Conservation (phyloP, 139 green algal species). For the Chlorella sp. region DNA sequence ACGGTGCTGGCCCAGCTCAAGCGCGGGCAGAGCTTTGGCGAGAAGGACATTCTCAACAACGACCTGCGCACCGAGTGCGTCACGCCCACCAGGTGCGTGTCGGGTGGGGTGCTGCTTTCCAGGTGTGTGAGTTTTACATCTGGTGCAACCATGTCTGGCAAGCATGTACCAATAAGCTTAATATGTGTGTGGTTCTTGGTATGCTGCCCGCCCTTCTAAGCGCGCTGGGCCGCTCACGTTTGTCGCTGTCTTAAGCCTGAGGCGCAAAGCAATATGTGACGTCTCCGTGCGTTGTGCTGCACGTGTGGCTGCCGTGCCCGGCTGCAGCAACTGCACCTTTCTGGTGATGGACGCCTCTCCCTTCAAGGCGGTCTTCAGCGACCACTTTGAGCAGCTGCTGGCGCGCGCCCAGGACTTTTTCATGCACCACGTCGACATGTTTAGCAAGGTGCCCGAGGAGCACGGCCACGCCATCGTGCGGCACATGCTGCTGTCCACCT, state of each 20-base stretch:
- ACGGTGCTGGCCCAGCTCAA: constrained; percentile 26
- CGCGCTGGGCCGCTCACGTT: too few relatives aligned
- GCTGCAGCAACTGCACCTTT: constrained; percentile 26
- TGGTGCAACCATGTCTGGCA: too few relatives aligned
- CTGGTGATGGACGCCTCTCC: constrained; percentile 17
- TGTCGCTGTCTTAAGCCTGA: too few relatives aligned
- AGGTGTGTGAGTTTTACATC: too few relatives aligned
- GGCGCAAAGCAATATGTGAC: too few relatives aligned
- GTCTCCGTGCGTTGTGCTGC: neutral
- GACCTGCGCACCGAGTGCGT: constrained; percentile 21
- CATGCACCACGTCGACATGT: constrained; percentile 21
- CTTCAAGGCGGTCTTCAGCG: constrained; percentile 26
- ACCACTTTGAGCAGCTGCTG: constrained; percentile 22
- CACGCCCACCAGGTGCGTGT: constrained; percentile 1
- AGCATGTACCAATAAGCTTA: too few relatives aligned
- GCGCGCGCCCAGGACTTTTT: constrained; percentile 20
- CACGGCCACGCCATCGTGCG: constrained; percentile 9
- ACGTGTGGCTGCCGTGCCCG: neutral
- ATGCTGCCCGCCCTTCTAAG: too few relatives aligned
- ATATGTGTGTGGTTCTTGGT: too few relatives aligned
- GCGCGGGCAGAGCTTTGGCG: constrained; percentile 39
- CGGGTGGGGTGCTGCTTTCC: neutral
- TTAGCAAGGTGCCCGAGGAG: constrained; percentile 6
- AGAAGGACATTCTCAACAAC: constrained; percentile 40
- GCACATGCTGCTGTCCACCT: constrained; percentile 38